Base-by-base conservation (phyloP, 257 asterid genomes). In the Solanum lycopersicoides region DNA sequence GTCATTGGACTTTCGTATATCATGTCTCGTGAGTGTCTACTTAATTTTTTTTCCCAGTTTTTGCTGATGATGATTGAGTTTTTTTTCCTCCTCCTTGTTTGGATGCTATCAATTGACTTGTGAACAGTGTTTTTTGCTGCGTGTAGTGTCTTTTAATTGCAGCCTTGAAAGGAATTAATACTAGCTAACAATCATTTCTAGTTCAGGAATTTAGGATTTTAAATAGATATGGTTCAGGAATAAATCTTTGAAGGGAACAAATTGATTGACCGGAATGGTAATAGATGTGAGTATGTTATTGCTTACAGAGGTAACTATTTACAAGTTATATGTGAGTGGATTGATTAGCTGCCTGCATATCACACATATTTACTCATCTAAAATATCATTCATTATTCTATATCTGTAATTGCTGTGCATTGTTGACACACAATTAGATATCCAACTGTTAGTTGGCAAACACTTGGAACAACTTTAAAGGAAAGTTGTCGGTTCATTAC, bases 1-100 rank as follows among this genome's bases (percentile, higher is more conserved):
- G 87, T 92, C 35, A 89, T 90, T 88, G 94, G 94, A 83, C 90
- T 92, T 45, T 92, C 94, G 59, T 92, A 92, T 87, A 90, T 92
- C 50, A 92, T 91, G 94, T 92, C 94, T 41, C 41, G 94, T 92
- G 87, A 92, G 94, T 83, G 83, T 25, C 15, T 23, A 59, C 45
- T 45, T 59, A 45, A 15, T 11, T 12, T 20, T 39, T 44, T 28
- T n/a, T 14, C 11, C 80, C 9, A 47, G 10, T 23, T n/a, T 84
- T 42, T 23, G 16, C 42, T 25, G 35, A 15, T 25, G 69, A 14
- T 18, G 82, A 75, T 37, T 63, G 76, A 56, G 74, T 45, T 16
- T 79, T 9, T 45, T 16, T 50, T 50, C 18, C 20, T 50, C 32
- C 30, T 47, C 1, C 28, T 82, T 79, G 50, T 84, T 63, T 74